These are phyloP conservation scores for Castanospermum australe DNA, from an alignment of 306 rosid species.

Conservation along the genomic window DNA sequence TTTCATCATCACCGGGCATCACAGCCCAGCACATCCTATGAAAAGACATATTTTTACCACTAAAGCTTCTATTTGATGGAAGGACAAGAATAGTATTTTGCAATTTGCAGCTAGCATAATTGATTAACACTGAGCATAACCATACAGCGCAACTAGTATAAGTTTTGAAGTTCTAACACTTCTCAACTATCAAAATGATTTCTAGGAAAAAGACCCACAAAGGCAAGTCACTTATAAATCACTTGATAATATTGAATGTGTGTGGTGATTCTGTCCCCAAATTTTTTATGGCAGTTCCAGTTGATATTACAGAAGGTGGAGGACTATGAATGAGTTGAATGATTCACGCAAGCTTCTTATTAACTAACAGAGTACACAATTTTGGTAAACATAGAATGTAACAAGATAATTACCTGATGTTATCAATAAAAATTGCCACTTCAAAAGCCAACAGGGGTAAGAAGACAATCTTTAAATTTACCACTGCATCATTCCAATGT, in stretches of 20 bases:
- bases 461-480: conserved; percentile 84
- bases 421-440: conserved; percentile 75
- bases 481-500: conserved; percentile 54
- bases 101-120: not conserved
- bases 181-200: conserved; percentile 13
- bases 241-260: not conserved
- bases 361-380: not conserved
- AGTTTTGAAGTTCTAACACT: not conserved
- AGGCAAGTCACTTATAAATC: not conserved
- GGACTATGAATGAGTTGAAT: not conserved
- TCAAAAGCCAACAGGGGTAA: conserved; percentile 74
- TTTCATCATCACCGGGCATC: conserved; percentile 94
- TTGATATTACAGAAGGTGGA: conserved; percentile 8
- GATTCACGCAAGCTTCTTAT: not conserved
- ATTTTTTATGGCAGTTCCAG: conserved; percentile 7
- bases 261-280: conserved; percentile 5
- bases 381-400: not conserved
- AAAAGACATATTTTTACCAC: conserved; percentile 25
- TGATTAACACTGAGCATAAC: not conserved
- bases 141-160: conserved; percentile 1
- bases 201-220: not conserved
- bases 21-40: conserved; percentile 91
- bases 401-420: conserved; percentile 62
- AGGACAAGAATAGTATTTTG: not conserved
- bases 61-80: not conserved